These are phyloP conservation scores for Epichloe sibirici DNA, from an alignment of 2,329 filamentous ascomycete genomes.

Conservation along the genomic window DNA sequence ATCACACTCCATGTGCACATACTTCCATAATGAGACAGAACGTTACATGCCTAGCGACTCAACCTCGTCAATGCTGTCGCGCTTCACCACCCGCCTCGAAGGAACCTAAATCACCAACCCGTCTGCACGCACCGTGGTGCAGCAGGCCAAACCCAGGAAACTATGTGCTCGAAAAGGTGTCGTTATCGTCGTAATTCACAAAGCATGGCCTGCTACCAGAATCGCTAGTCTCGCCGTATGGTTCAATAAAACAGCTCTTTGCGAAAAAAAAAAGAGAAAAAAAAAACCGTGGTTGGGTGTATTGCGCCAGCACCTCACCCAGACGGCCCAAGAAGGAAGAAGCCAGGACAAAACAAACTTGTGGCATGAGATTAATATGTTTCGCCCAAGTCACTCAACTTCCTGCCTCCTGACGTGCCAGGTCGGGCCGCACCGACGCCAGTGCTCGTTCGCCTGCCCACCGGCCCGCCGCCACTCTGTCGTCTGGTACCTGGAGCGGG, in stretches of 20 bases:
- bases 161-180: constrained; percentile 3
- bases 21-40: no score
- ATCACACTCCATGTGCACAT: no score
- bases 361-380: constrained; percentile 30
- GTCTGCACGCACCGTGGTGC: neutral
- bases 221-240: constrained; percentile 2
- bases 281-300: constrained; percentile 1
- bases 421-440: constrained; percentile 20
- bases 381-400: constrained; percentile 39
- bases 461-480: constrained; percentile 31
- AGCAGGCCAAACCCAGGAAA: constrained; percentile 1
- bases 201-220: neutral
- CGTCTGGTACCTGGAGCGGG: constrained; percentile 32
- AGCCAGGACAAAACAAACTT: neutral
- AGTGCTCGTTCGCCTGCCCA: constrained; percentile 30
- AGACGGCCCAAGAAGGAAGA: neutral
- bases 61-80: no score
- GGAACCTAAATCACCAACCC: neutral
- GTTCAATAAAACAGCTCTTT: constrained; percentile 6
- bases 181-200: constrained; percentile 6
- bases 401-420: constrained; percentile 24
- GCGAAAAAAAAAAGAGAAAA: constrained; percentile 1
- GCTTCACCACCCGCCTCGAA: no score
- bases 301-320: constrained; percentile 6
- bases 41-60: no score